Percentiles rank a stretch among this genome's conserved stretches.
Conservation (phyloP, 2,329 filamentous ascomycete genomes). For the Hymenoscyphus repandus region DNA sequence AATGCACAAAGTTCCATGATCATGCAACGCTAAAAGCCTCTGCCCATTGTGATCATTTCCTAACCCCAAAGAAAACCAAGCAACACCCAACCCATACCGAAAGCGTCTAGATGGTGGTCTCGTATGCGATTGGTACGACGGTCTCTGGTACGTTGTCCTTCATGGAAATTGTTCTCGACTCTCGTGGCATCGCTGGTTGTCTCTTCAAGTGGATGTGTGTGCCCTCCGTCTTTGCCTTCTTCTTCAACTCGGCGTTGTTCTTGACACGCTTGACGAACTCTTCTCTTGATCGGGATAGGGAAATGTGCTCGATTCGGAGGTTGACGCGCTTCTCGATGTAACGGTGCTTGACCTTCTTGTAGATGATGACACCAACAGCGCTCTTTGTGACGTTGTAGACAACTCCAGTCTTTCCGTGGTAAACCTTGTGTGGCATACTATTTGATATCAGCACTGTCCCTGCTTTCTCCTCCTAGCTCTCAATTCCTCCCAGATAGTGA, state of each 20-base stretch:
- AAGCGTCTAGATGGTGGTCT: slow-evolving; percentile 82
- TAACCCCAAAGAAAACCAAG: slow-evolving; percentile 31
- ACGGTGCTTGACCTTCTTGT: slow-evolving; percentile 99
- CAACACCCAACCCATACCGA: slow-evolving; percentile 19
- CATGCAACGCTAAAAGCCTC: slow-evolving; percentile 30
- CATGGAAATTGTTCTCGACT: slow-evolving; percentile 71
- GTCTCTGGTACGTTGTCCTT: slow-evolving; percentile 87
- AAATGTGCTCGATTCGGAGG: slow-evolving; percentile 96
- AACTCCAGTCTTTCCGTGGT: slow-evolving; percentile 98
- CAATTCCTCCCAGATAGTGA: background rate
- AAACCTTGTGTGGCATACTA: slow-evolving; percentile 98
- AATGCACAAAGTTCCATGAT: slow-evolving; percentile 28
- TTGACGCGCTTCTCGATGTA: slow-evolving; percentile 99
- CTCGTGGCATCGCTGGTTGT: slow-evolving; percentile 73
- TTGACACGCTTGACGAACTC: slow-evolving; percentile 97
- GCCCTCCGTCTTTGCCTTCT: slow-evolving; percentile 86
- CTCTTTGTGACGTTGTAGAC: slow-evolving; percentile 99
- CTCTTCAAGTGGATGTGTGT: slow-evolving; percentile 89
- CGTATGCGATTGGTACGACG: slow-evolving; percentile 87
- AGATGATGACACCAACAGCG: slow-evolving; percentile 96
- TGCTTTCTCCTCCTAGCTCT: background rate
- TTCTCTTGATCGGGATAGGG: slow-evolving; percentile 89
- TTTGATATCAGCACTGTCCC: slow-evolving; percentile 12
- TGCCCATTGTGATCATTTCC: slow-evolving; percentile 24
- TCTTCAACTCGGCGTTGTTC: slow-evolving; percentile 88